Evolutionary conservation across 768 basidiomycete species (phyloP).

Genomic region (Hydnomerulius pinastri): DNA sequence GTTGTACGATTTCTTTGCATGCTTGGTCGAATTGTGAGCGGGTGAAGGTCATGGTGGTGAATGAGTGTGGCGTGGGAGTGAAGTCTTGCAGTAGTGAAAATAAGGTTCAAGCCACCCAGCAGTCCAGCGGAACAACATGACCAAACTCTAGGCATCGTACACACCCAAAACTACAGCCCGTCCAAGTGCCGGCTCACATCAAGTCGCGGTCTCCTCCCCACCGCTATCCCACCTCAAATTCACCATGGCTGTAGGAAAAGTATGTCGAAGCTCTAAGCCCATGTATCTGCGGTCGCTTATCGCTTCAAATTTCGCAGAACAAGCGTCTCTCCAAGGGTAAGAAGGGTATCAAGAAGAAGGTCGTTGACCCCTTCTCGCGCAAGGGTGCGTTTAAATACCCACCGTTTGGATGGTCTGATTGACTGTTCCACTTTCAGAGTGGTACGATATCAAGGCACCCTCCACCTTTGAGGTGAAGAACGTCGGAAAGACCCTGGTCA

Average conservation of each 20-base stretch:
- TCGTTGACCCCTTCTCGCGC: slow-evolving; percentile 99
- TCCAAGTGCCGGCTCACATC: slow-evolving; percentile 48
- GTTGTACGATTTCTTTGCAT: slow-evolving; percentile 52
- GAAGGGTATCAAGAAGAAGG: slow-evolving; percentile 99
- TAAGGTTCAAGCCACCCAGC: slow-evolving; percentile 65
- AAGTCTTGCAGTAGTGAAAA: slow-evolving; percentile 37
- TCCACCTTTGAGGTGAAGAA: slow-evolving; percentile 96
- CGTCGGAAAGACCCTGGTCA: slow-evolving; percentile 97
- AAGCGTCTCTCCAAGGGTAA: slow-evolving; percentile 98
- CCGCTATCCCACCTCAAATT: slow-evolving; percentile 40
- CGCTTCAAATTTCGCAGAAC: slow-evolving; percentile 56
- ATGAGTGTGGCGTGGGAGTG: slow-evolving; percentile 44
- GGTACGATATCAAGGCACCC: slow-evolving; percentile 99
- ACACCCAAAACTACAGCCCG: slow-evolving; percentile 47
- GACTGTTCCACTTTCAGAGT: slow-evolving; percentile 58
- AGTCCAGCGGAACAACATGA: slow-evolving; percentile 16
- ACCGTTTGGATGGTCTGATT: background rate
- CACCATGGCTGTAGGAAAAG: slow-evolving; percentile 91
- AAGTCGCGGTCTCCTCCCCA: slow-evolving; percentile 40
- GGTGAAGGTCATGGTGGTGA: slow-evolving; percentile 38
- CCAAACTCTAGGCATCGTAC: slow-evolving; percentile 19
- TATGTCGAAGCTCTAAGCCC: slow-evolving; percentile 33
- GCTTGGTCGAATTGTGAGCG: slow-evolving; percentile 61
- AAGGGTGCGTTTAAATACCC: slow-evolving; percentile 64
- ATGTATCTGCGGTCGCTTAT: background rate